These are phyloP conservation scores for Boletus smithii DNA, from an alignment of 1,284 basidiomycete species.

Conservation along the genomic window DNA sequence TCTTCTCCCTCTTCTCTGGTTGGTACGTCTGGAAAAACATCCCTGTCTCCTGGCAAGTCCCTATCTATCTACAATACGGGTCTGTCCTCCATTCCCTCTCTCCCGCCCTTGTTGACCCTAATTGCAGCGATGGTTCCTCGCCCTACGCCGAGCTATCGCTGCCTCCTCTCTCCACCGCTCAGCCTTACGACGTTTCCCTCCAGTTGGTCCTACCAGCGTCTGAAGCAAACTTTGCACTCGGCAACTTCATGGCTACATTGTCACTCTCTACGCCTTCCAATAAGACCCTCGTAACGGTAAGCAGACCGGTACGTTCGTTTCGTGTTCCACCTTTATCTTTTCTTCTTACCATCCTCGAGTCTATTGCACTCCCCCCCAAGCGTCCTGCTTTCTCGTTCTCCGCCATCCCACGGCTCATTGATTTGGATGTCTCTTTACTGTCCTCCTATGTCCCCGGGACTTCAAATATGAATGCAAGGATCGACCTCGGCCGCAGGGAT, in stretches of 20 bases:
- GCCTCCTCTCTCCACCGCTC: slow-evolving; percentile 49
- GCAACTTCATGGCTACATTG: slow-evolving; percentile 76
- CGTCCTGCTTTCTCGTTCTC: slow-evolving; percentile 35
- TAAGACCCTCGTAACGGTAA: slow-evolving; percentile 53
- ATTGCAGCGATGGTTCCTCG: slow-evolving; percentile 51
- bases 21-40: slow-evolving; percentile 68
- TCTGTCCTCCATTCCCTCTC: slow-evolving; percentile 35
- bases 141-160: slow-evolving; percentile 60
- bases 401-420: slow-evolving; percentile 40
- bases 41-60: slow-evolving; percentile 62
- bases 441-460: slow-evolving; percentile 47
- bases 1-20: slow-evolving; percentile 62
- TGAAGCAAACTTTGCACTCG: slow-evolving; percentile 65
- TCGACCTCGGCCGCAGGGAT: slow-evolving; percentile 68
- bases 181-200: slow-evolving; percentile 69
- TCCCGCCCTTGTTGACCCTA: slow-evolving; percentile 6
- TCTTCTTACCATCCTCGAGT: slow-evolving; percentile 39
- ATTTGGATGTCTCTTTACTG: slow-evolving; percentile 54
- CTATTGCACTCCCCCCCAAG: slow-evolving; percentile 49
- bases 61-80: slow-evolving; percentile 75
- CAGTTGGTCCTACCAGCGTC: slow-evolving; percentile 62
- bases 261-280: slow-evolving; percentile 56
- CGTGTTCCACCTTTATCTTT: background rate
- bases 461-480: slow-evolving; percentile 47
- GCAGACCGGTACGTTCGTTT: slow-evolving; percentile 57